Percentiles rank a stretch among this genome's conserved stretches.
Conservation (phyloP, 495 filamentous ascomycete species). For the Oidiodendron maius region DNA sequence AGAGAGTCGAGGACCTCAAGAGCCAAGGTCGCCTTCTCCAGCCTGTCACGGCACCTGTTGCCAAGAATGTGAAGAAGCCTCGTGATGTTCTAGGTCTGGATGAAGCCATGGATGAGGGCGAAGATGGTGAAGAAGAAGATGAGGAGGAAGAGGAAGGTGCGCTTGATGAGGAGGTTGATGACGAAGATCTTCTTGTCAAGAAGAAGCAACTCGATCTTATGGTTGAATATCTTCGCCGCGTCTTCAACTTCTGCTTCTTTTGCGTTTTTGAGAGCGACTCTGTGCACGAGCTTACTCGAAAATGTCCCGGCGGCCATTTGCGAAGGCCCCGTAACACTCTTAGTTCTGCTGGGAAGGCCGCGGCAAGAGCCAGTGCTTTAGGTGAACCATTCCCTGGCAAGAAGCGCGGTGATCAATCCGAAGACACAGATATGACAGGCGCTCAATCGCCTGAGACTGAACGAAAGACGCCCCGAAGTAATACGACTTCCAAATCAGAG, state of each 20-base stretch:
- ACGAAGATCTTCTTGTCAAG: slow-evolving; percentile 80
- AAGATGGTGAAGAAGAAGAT: slow-evolving; percentile 56
- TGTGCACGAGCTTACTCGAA: slow-evolving; percentile 88
- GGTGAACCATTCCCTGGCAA: slow-evolving; percentile 77
- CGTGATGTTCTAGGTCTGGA: slow-evolving; percentile 55
- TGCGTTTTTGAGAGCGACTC: slow-evolving; percentile 98
- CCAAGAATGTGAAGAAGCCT: slow-evolving; percentile 55
- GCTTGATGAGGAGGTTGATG: slow-evolving; percentile 78
- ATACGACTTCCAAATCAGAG: slow-evolving; percentile 62
- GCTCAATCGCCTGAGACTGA: slow-evolving; percentile 54
- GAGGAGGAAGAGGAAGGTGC: slow-evolving; percentile 65
- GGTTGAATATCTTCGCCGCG: slow-evolving; percentile 92
- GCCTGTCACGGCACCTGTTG: slow-evolving; percentile 47
- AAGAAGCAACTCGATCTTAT: slow-evolving; percentile 95
- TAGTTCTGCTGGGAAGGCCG: slow-evolving; percentile 72
- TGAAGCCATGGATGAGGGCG: slow-evolving; percentile 63
- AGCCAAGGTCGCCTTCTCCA: slow-evolving; percentile 69
- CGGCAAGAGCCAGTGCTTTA: slow-evolving; percentile 74
- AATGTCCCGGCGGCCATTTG: slow-evolving; percentile 94
- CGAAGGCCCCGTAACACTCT: slow-evolving; percentile 81
- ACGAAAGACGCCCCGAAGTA: slow-evolving; percentile 58
- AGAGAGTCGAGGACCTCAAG: slow-evolving; percentile 74
- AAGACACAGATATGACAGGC: slow-evolving; percentile 48
- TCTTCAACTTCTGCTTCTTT: slow-evolving; percentile 99
- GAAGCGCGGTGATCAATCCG: slow-evolving; percentile 55